Evolutionary conservation across 164 flowering plant species (phyloP).

Genomic region (Nymphaea thermarum): DNA sequence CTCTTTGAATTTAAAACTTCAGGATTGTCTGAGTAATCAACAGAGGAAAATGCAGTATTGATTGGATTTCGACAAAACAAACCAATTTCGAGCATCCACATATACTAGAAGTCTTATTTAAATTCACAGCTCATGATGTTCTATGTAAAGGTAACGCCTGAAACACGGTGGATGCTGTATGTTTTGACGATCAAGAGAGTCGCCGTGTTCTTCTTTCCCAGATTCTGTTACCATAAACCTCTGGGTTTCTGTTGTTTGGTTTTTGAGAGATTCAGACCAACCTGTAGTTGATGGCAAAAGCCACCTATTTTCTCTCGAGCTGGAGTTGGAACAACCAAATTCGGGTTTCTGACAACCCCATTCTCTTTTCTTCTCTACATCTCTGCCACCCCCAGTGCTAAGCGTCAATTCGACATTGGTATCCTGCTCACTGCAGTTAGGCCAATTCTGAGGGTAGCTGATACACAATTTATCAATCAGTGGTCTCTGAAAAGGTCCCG

Average conservation of each 20-base stretch:
- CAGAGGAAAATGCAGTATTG: not conserved
- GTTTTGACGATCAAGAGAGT: not conserved
- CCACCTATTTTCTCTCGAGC: not conserved
- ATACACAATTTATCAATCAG: constrained; percentile 8
- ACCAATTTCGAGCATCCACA: not conserved
- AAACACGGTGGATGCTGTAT: not conserved
- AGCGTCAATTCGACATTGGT: not conserved
- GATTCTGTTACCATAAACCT: not conserved
- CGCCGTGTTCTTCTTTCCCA: not conserved
- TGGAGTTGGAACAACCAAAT: not conserved
- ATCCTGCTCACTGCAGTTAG: not conserved
- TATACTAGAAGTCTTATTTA: not conserved
- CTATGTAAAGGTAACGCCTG: not conserved
- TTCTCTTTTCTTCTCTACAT: not conserved
- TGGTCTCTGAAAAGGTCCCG: constrained; percentile 7
- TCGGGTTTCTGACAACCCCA: not conserved
- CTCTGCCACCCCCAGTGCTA: not conserved
- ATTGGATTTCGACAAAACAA: not conserved
- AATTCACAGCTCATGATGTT: not conserved
- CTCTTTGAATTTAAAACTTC: not conserved
- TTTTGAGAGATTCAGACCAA: not conserved
- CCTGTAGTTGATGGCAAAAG: not conserved
- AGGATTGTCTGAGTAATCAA: not conserved
- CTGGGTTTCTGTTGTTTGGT: not conserved
- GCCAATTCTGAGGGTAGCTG: not conserved